Conservation (phyloP, 306 rosid genomes). For the Glycyrrhiza uralensis region DNA sequence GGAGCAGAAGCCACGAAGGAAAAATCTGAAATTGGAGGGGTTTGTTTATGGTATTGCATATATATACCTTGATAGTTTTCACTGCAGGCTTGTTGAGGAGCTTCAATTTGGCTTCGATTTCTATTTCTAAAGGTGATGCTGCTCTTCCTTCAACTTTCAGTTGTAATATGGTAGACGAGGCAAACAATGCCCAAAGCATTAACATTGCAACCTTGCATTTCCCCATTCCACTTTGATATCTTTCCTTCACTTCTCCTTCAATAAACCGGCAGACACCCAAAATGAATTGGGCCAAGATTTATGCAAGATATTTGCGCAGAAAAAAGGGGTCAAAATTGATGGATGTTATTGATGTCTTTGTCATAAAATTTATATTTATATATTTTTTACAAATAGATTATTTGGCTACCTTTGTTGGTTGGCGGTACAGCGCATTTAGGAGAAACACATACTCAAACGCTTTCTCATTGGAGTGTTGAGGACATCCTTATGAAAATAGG, state of each 20-base stretch:
- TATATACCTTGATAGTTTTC: conserved; percentile 49
- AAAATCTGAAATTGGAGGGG: neutral
- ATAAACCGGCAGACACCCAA: neutral
- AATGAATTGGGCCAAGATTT: neutral
- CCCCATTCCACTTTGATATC: conserved; percentile 14
- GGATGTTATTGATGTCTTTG: neutral
- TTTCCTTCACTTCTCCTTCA: neutral
- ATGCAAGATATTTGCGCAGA: neutral
- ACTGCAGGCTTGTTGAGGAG: conserved; percentile 48
- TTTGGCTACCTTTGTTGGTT: too few relatives aligned
- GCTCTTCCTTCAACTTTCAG: conserved; percentile 3
- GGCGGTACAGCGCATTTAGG: too few relatives aligned
- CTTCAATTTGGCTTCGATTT: conserved; percentile 39
- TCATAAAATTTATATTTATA: neutral
- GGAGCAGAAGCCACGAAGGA: too few relatives aligned
- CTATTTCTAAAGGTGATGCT: neutral
- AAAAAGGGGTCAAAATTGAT: neutral
- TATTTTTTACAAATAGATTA: too few relatives aligned
- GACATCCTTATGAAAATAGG: too few relatives aligned
- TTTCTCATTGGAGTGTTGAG: too few relatives aligned
- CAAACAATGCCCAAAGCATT: conserved; percentile 20
- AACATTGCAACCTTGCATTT: neutral
- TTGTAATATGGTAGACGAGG: neutral
- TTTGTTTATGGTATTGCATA: neutral
- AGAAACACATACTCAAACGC: too few relatives aligned